phyloP scores from a whole-genome alignment of 2,329 filamentous ascomycete species.

The Scytalidium lignicola region DNA sequence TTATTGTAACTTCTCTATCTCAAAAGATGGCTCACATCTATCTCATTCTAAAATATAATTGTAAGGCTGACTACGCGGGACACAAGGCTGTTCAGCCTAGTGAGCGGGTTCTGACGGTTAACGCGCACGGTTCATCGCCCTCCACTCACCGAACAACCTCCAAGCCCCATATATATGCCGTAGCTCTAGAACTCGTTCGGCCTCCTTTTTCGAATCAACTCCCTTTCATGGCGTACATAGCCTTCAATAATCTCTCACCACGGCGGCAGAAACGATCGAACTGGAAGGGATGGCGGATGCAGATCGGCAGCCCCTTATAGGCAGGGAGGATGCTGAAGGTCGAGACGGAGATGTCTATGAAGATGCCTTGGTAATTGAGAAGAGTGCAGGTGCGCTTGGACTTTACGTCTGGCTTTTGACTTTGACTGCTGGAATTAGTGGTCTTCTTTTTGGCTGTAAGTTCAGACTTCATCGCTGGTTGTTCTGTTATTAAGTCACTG shows the following conservation, averaged over 20 bases:
- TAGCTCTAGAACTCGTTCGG: no score
- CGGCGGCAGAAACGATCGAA: constrained; percentile 10
- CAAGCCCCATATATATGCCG: no score
- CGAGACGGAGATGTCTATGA: constrained; percentile 16
- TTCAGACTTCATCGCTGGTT: constrained; percentile 7
- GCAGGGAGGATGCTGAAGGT: constrained; percentile 8
- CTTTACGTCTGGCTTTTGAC: constrained; percentile 58
- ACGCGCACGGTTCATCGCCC: no score
- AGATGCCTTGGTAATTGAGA: constrained; percentile 21
- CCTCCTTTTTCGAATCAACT: no score
- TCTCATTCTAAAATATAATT: no score
- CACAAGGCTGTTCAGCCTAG: no score
- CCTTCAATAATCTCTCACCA: not conserved
- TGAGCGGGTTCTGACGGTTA: no score
- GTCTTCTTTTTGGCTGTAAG: constrained; percentile 63
- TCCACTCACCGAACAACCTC: no score
- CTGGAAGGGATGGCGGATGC: constrained; percentile 21
- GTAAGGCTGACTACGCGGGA: no score
- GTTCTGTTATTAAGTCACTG: not conserved
- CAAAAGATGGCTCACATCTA: no score
- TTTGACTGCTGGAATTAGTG: constrained; percentile 60
- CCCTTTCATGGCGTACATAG: not conserved
- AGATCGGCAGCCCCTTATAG: constrained; percentile 25
- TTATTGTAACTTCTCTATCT: no score
- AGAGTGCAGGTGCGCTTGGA: constrained; percentile 28